These are phyloP conservation scores for Kuraishia borneana DNA, from an alignment of 805 yeast genomes.

Conservation along the genomic window DNA sequence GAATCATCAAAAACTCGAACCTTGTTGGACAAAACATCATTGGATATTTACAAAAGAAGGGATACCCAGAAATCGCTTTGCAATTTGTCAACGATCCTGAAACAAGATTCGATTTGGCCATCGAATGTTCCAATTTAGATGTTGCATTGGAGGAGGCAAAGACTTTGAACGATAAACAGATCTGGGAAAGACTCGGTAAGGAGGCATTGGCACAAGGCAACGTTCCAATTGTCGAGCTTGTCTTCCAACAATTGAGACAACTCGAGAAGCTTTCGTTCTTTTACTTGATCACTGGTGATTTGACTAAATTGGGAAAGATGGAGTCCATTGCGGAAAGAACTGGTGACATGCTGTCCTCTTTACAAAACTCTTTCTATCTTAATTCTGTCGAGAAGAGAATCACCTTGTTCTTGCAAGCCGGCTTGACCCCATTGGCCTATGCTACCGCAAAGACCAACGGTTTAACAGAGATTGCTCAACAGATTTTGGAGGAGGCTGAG, in stretches of 20 bases:
- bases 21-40: constrained; percentile 96
- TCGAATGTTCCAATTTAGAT: constrained; percentile 82
- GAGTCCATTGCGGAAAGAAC: constrained; percentile 82
- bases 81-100: constrained; percentile 96
- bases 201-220: constrained; percentile 92
- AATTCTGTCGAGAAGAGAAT: constrained; percentile 70
- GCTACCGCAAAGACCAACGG: constrained; percentile 87
- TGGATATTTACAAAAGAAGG: constrained; percentile 87
- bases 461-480: constrained; percentile 60
- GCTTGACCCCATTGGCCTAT: constrained; percentile 82
- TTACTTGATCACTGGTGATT: constrained; percentile 77
- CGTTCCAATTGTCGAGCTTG: constrained; percentile 72
- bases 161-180: constrained; percentile 49
- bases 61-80: constrained; percentile 94
- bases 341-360: constrained; percentile 65
- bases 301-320: constrained; percentile 69
- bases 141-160: constrained; percentile 88
- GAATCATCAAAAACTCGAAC: constrained; percentile 79
- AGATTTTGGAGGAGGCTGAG: constrained; percentile 62
- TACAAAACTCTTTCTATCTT: constrained; percentile 74
- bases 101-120: constrained; percentile 88
- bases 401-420: constrained; percentile 61
- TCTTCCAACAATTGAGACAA: constrained; percentile 75
- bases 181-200: constrained; percentile 75
- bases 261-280: constrained; percentile 87